Evolutionary conservation across 805 yeast genomes (phyloP).

Genomic region (Citeromyces nyonsensis): DNA sequence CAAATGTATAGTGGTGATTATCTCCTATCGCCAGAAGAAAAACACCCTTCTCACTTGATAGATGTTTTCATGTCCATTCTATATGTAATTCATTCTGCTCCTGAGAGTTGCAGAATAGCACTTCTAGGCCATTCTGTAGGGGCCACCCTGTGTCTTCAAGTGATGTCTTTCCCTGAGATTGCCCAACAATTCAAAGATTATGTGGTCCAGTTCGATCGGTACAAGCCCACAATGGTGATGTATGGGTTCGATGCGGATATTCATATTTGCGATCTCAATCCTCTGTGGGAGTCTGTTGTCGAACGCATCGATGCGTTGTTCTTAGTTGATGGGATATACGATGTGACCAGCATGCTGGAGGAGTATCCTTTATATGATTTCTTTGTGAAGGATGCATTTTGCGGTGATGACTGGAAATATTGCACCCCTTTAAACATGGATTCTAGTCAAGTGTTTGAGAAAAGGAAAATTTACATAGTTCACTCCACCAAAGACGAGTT

Average conservation of each 20-base stretch:
- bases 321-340: constrained; percentile 60
- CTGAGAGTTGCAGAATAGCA: constrained; percentile 10
- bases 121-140: constrained; percentile 76
- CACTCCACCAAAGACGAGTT: constrained; percentile 62
- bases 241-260: too few species aligned
- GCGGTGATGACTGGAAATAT: constrained; percentile 3
- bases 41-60: constrained; percentile 43
- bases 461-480: constrained; percentile 19
- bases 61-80: constrained; percentile 42
- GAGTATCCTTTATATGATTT: constrained; percentile 47
- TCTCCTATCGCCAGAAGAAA: constrained; percentile 43
- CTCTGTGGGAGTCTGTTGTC: too few species aligned
- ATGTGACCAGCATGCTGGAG: constrained; percentile 26
- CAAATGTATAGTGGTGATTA: constrained; percentile 37
- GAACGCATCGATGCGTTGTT: constrained; percentile 14
- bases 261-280: too few species aligned
- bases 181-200: too few species aligned
- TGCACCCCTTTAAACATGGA: too few species aligned
- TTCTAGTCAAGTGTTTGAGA: not conserved
- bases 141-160: constrained; percentile 46
- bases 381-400: constrained; percentile 49
- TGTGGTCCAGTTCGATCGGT: too few species aligned
- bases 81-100: constrained; percentile 6
- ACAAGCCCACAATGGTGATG: too few species aligned
- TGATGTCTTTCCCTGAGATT: not conserved